Evolutionary conservation across 768 basidiomycete species (phyloP).

Genomic region (Russula earlei): DNA sequence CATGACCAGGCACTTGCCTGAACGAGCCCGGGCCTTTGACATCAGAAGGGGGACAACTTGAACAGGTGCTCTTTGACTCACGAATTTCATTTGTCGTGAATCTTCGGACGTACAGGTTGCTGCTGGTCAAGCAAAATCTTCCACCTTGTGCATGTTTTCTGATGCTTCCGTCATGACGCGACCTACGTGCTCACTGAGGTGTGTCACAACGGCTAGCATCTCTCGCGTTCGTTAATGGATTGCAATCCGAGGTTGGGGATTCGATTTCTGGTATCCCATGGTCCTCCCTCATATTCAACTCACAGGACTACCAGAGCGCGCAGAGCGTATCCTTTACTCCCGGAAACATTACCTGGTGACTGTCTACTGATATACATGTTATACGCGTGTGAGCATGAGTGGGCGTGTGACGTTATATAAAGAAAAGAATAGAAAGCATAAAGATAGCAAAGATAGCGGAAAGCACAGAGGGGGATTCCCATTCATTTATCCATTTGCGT

Average conservation of each 20-base stretch:
- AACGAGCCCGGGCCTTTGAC: too few relatives aligned
- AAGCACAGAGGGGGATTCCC: not conserved
- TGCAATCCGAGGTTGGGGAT: slow-evolving; percentile 32
- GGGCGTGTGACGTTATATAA: not conserved
- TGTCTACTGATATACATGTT: not conserved
- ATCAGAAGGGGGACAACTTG: too few relatives aligned
- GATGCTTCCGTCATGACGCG: not conserved
- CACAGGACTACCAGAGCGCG: too few relatives aligned
- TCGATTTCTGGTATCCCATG: slow-evolving; percentile 24
- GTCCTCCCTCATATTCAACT: not conserved
- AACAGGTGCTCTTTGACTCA: too few relatives aligned
- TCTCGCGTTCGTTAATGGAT: slow-evolving; percentile 6
- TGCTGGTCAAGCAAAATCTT: too few relatives aligned
- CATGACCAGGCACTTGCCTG: too few relatives aligned
- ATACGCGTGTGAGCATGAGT: not conserved
- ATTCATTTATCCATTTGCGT: not conserved
- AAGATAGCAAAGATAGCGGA: slow-evolving; percentile 7
- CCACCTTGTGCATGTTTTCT: too few relatives aligned
- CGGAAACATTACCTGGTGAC: not conserved
- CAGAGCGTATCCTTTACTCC: not conserved
- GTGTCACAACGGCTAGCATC: slow-evolving; percentile 17
- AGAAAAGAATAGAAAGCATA: slow-evolving; percentile 5
- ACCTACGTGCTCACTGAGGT: not conserved
- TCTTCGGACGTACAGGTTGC: too few relatives aligned
- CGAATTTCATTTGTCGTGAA: too few relatives aligned